Conservation (phyloP, 2,329 filamentous ascomycete species). For the Zymoseptoria tritici region DNA sequence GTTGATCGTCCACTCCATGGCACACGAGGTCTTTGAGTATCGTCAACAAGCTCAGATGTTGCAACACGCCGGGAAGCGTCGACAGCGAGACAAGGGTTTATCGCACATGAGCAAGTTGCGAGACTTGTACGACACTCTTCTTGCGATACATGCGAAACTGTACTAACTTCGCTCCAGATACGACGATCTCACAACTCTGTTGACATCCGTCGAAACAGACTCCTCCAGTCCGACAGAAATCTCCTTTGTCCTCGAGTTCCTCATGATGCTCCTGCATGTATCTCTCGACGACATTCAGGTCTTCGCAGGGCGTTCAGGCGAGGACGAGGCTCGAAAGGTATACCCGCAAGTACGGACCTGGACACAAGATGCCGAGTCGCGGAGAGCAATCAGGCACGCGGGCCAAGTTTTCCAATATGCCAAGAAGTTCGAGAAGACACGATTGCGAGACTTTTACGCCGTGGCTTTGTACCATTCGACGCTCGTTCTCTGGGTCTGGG, state of each 20-base stretch:
- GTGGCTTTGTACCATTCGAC: slow-evolving; percentile 60
- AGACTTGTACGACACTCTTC: slow-evolving; percentile 6
- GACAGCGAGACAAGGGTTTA: slow-evolving; percentile 21
- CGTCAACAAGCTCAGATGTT: slow-evolving; percentile 39
- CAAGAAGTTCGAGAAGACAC: slow-evolving; percentile 19
- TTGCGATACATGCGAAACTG: too few relatives aligned
- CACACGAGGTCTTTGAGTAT: slow-evolving; percentile 50
- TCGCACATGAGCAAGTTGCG: slow-evolving; percentile 15
- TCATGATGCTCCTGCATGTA: slow-evolving; percentile 56
- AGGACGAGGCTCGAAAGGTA: slow-evolving; percentile 53
- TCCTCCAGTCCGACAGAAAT: slow-evolving; percentile 21
- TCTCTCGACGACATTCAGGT: slow-evolving; percentile 56
- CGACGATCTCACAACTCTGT: slow-evolving; percentile 15
- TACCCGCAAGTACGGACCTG: slow-evolving; percentile 51
- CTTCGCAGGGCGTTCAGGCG: slow-evolving; percentile 57
- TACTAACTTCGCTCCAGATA: too few relatives aligned
- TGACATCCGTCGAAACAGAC: slow-evolving; percentile 17
- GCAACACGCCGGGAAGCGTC: background rate
- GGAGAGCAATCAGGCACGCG: slow-evolving; percentile 57
- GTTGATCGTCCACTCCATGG: slow-evolving; percentile 30
- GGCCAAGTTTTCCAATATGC: slow-evolving; percentile 57
- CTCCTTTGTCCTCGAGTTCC: slow-evolving; percentile 38
- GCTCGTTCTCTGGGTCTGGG: slow-evolving; percentile 61
- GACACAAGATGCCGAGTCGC: slow-evolving; percentile 46
- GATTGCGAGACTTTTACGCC: slow-evolving; percentile 54